Evolutionary conservation across 306 rosid species (phyloP).

Genomic region (Astragalus membranaceus): DNA sequence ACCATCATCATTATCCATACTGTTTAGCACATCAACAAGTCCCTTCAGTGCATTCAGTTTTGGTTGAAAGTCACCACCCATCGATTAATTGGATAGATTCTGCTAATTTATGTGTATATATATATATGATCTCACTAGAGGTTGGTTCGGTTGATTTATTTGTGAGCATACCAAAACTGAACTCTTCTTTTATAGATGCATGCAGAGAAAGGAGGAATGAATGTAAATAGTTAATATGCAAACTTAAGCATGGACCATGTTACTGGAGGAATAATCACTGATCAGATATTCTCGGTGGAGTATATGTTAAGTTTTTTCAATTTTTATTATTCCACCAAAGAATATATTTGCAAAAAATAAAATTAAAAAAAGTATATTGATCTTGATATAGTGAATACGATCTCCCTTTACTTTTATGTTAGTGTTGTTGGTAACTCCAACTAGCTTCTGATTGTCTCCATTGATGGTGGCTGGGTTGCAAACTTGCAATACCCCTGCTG

Average conservation of each 20-base stretch:
- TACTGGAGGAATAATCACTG: background rate
- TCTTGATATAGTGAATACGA: conserved; percentile 11
- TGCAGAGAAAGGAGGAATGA: background rate
- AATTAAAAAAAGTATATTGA: conserved; percentile 14
- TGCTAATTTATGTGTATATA: background rate
- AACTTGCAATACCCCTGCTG: background rate
- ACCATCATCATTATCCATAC: conserved; percentile 13
- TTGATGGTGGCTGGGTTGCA: background rate
- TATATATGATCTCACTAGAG: background rate
- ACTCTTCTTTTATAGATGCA: conserved; percentile 10
- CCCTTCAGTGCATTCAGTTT: conserved; percentile 24
- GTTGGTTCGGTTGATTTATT: background rate
- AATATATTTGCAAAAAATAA: background rate
- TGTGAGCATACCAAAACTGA: background rate
- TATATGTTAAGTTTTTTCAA: background rate
- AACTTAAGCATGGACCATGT: background rate
- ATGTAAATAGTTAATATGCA: background rate
- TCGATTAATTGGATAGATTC: background rate
- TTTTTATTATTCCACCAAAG: background rate
- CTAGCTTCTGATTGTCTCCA: conserved; percentile 20
- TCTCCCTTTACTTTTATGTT: conserved; percentile 26
- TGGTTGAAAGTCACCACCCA: conserved; percentile 29
- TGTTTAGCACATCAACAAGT: conserved; percentile 26
- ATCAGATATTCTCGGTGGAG: conserved; percentile 14
- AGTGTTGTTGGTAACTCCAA: conserved; percentile 28